Conservation (phyloP, 352 stramenopile genomes). For the Thalassiosira mediterranea region DNA sequence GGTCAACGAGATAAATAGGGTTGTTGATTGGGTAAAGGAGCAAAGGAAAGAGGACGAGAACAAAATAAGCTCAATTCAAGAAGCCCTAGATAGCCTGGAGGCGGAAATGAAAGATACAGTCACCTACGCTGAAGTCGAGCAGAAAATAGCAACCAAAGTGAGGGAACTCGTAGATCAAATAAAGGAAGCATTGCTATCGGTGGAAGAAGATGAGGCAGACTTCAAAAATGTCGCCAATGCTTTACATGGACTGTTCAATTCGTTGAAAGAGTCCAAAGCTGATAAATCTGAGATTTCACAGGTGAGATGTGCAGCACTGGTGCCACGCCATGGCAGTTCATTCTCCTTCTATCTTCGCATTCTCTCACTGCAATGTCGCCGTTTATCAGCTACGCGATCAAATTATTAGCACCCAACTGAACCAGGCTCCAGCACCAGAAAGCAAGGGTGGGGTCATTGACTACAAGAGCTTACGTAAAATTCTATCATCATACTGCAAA, state of each 20-base stretch:
- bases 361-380: too few species aligned
- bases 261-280: constrained; percentile 35
- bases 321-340: too few species aligned
- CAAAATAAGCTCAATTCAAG: constrained; percentile 12
- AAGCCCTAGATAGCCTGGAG: constrained; percentile 21
- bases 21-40: constrained; percentile 22
- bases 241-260: constrained; percentile 35
- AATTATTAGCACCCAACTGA: constrained; percentile 27
- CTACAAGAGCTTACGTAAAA: constrained; percentile 28
- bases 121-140: constrained; percentile 21
- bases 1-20: constrained; percentile 13
- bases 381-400: constrained; percentile 2
- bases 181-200: constrained; percentile 26
- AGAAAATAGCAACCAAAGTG: constrained; percentile 31
- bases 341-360: too few species aligned
- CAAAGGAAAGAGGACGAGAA: constrained; percentile 19
- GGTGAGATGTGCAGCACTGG: constrained; percentile 7
- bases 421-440: background rate
- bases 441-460: constrained; percentile 26
- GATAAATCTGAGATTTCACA: constrained; percentile 39
- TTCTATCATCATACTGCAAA: constrained; percentile 24
- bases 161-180: constrained; percentile 41
- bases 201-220: constrained; percentile 43
- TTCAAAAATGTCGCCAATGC: constrained; percentile 43
- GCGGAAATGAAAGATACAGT: constrained; percentile 19